These are phyloP conservation scores for Raffaelea deltoideospora DNA, from an alignment of 2,329 filamentous ascomycete genomes.

Conservation along the genomic window DNA sequence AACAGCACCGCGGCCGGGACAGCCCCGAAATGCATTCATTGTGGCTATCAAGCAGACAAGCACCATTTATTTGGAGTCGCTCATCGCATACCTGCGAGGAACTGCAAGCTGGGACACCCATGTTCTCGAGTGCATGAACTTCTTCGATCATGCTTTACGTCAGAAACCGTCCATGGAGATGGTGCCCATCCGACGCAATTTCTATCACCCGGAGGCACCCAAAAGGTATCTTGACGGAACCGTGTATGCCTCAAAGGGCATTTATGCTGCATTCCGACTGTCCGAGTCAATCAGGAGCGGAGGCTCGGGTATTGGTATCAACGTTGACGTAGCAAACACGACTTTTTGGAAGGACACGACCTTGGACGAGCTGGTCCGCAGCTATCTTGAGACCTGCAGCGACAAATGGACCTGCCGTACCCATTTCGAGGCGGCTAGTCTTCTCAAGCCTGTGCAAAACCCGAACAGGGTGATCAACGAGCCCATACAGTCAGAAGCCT, in stretches of 20 bases:
- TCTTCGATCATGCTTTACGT: conserved; percentile 78
- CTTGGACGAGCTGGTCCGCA: conserved; percentile 22
- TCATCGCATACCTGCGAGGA: conserved; percentile 51
- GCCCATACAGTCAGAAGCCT: conserved; percentile 29
- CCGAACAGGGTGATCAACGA: conserved; percentile 9
- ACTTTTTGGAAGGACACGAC: conserved; percentile 57
- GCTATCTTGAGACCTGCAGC: conserved; percentile 11
- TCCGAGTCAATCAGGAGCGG: conserved; percentile 35
- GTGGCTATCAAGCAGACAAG: conserved; percentile 51
- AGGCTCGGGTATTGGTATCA: conserved; percentile 56
- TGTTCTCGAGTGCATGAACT: conserved; percentile 68
- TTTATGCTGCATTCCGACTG: conserved; percentile 72
- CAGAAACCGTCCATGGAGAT: conserved; percentile 57
- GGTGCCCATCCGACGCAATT: conserved; percentile 63
- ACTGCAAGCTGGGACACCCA: conserved; percentile 44
- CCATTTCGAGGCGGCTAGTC: conserved; percentile 12
- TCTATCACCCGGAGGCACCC: conserved; percentile 47
- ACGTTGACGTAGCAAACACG: conserved; percentile 82
- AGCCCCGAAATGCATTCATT: conserved; percentile 33
- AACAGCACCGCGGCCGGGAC: conserved; percentile 15
- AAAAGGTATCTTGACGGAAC: conserved; percentile 38
- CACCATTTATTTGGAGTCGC: conserved; percentile 49
- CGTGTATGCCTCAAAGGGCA: conserved; percentile 66
- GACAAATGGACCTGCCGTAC: conserved; percentile 13
- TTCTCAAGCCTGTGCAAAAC: conserved; percentile 20